Base-by-base conservation (phyloP, 768 basidiomycete genomes). In the Phylloporus arenicola region DNA sequence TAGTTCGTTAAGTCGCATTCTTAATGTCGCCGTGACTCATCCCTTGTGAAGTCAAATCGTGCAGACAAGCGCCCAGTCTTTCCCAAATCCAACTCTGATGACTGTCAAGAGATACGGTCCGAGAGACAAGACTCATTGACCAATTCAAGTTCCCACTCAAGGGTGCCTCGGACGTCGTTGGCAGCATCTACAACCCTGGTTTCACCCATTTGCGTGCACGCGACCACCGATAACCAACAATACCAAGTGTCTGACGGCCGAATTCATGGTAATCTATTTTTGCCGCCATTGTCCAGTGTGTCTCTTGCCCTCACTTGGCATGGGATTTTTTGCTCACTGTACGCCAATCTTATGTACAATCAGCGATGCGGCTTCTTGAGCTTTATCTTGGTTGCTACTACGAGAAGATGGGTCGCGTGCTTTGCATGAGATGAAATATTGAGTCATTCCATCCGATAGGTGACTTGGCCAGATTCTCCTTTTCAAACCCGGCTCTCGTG, bases 401-500 rank as follows among this genome's bases (percentile, higher is more conserved):
- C 48, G 50, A 46, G 55, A 51, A 46, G 55, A 51, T 46, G 45
- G 45, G 45, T 52, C 48, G 48, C 33, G 34, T 62, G 54, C 63
- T 58, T 58, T 53, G 53, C 54, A 57, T 42, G 57, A 50, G 50
- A 62, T 47, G 48, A 41, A 35, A 22, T 42, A 13, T 55, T 30
- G n/a, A n/a, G n/a, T n/a, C 48, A 47, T 43, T 46, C 51, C 46
- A 45, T 35, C 34, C 43, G 47, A 40, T 55, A 45, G 45, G 25
- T 33, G 14, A 34, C 38, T 29, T 39, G 41, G 31, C 24, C 22
- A 24, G 60, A 64, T 61, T 61, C 58, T 56, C 58, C 56, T 55
- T 54, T 65, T 58, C 55, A 61, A 64, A 66, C 66, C 63, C 44
- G 30, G 46, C 40, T 46, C 53, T 39, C 52, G 43, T 39, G 25